These are phyloP conservation scores for Trametes punicea DNA, from an alignment of 768 basidiomycete species.

Conservation along the genomic window DNA sequence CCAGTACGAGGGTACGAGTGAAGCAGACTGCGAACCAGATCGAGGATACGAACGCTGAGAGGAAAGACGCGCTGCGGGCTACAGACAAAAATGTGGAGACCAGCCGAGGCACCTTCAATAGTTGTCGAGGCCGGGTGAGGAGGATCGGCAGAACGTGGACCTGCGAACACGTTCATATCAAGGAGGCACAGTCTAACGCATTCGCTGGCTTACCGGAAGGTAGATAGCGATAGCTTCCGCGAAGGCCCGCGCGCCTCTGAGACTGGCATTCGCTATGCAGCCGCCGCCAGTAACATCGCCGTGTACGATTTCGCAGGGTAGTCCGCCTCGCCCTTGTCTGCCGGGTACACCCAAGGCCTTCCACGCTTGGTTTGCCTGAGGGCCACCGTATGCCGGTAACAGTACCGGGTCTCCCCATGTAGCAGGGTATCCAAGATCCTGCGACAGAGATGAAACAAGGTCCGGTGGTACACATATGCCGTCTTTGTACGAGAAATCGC, in stretches of 20 bases:
- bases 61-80: conserved; percentile 65
- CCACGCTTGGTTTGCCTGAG: conserved; percentile 52
- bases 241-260: conserved; percentile 58
- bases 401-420: conserved; percentile 60
- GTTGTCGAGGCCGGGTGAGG: conserved; percentile 51
- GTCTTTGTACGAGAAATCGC: conserved; percentile 57
- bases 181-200: background rate
- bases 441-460: conserved; percentile 45
- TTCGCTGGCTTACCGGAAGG: conserved; percentile 53
- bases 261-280: conserved; percentile 55
- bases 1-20: conserved; percentile 61
- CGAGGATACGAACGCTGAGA: conserved; percentile 66
- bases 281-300: conserved; percentile 51
- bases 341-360: conserved; percentile 48
- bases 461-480: conserved; percentile 39
- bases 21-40: conserved; percentile 72
- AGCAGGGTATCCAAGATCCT: conserved; percentile 54
- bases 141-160: conserved; percentile 68
- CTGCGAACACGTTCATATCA: conserved; percentile 33
- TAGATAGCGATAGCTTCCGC: conserved; percentile 63
- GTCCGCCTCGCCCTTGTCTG: conserved; percentile 56
- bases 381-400: conserved; percentile 64
- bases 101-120: conserved; percentile 44
- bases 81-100: conserved; percentile 45
- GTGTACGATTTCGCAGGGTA: conserved; percentile 78